phyloP scores from a whole-genome alignment of 2,329 filamentous ascomycete species.

The Coniochaeta prunicola region DNA sequence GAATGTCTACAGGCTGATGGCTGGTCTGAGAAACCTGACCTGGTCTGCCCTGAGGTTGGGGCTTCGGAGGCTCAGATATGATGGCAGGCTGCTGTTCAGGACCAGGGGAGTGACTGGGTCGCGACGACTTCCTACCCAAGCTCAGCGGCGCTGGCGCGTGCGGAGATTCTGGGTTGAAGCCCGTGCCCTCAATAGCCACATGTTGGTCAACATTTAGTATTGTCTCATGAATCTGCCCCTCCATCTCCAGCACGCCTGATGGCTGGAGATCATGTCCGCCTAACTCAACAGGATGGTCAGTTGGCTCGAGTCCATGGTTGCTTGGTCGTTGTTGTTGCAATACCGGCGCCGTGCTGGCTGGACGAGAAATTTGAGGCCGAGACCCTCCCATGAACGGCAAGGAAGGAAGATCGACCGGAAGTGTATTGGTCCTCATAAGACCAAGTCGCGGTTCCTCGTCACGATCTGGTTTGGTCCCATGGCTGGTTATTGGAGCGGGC shows the following conservation, averaged over 20 bases:
- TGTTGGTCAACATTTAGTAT: neutral
- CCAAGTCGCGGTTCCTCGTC: constrained; percentile 1
- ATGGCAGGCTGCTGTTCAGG: neutral
- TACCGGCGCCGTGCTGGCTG: neutral
- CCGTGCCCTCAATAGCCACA: neutral
- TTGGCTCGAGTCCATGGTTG: neutral
- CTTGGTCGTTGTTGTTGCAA: neutral
- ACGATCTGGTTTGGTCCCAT: neutral
- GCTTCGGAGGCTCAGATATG: neutral
- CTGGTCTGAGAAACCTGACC: neutral
- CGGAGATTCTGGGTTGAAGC: neutral
- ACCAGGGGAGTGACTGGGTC: neutral
- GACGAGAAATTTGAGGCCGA: neutral
- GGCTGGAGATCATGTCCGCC: neutral
- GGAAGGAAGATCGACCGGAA: constrained; percentile 14
- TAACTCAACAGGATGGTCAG: neutral
- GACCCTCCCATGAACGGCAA: constrained; percentile 13
- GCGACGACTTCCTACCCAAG: neutral
- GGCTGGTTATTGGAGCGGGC: neutral
- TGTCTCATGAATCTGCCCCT: neutral
- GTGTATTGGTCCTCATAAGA: constrained; percentile 14
- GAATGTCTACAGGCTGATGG: neutral
- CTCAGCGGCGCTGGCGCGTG: neutral
- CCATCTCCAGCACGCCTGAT: neutral
- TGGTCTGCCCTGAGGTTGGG: neutral